phyloP scores from a whole-genome alignment of 176 grass and related monocot genomes.

The Triticum dicoccoides region DNA sequence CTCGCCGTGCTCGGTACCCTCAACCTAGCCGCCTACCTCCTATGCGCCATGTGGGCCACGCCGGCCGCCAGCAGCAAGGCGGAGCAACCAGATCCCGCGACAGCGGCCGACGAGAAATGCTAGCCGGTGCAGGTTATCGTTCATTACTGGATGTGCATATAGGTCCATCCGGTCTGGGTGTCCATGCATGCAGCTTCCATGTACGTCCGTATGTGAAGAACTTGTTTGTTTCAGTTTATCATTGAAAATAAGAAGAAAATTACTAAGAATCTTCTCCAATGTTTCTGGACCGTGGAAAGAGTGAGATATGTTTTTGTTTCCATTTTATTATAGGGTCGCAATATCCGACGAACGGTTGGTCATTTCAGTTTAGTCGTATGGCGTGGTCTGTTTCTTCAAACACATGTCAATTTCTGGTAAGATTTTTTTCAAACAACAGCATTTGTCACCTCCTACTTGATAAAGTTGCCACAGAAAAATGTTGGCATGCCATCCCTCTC shows the following conservation, averaged over 20 bases:
- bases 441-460: too few species aligned
- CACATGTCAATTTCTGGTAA: too few species aligned
- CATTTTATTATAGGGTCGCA: too few species aligned
- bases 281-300: background rate
- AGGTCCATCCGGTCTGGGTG: background rate
- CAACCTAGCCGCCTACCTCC: conserved; percentile 48
- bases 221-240: background rate
- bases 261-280: background rate
- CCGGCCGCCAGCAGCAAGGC: conserved; percentile 9
- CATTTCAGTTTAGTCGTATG: too few species aligned
- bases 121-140: background rate
- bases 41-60: conserved; percentile 41
- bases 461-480: too few species aligned
- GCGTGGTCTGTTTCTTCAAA: too few species aligned
- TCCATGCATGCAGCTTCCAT: background rate
- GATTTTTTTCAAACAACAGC: too few species aligned
- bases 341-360: too few species aligned
- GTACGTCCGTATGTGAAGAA: background rate
- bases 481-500: too few species aligned
- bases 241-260: conserved; percentile 22
- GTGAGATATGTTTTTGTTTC: too few species aligned
- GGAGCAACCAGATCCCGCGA: background rate
- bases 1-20: conserved; percentile 40
- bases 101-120: conserved; percentile 37
- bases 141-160: background rate